Conservation (phyloP, 2,329 filamentous ascomycete species). For the Diplodia mutila region DNA sequence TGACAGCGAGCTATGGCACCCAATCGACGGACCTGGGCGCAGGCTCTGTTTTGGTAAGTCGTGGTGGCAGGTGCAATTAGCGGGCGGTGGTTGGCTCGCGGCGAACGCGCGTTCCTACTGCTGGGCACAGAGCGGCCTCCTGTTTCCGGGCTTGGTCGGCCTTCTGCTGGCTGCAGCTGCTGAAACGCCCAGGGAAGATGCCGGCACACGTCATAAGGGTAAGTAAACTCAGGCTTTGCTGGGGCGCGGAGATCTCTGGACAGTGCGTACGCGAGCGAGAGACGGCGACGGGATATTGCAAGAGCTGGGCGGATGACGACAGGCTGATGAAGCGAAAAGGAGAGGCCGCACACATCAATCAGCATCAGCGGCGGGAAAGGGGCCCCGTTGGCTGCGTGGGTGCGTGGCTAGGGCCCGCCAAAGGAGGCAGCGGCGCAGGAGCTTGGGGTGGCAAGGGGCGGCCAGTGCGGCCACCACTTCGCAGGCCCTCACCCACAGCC, state of each 20-base stretch:
- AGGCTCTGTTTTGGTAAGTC: constrained; percentile 1
- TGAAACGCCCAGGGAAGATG: constrained; percentile 21
- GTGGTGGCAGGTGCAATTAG: neutral
- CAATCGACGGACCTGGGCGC: neutral
- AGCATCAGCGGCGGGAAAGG: neutral
- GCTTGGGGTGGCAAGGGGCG: neutral
- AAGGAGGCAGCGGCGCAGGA: neutral
- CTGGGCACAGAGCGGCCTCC: neutral
- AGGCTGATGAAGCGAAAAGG: neutral
- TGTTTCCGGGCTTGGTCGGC: constrained; percentile 7
- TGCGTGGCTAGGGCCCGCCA: neutral
- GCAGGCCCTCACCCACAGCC: too few relatives aligned
- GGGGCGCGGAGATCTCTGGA: constrained; percentile 16
- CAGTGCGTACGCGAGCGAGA: constrained; percentile 17
- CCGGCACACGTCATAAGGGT: constrained; percentile 12
- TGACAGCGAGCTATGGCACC: neutral
- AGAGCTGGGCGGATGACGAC: neutral
- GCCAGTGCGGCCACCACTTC: constrained; percentile 9
- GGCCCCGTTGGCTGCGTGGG: too few relatives aligned
- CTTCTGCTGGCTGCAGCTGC: neutral
- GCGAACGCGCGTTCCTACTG: constrained; percentile 21
- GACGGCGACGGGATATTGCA: constrained; percentile 10
- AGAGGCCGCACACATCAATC: too few relatives aligned
- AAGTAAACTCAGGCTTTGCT: neutral
- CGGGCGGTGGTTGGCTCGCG: neutral